Percentiles rank a stretch among this genome's conserved stretches.
Conservation (phyloP, 1,284 basidiomycete genomes). For the Cryptococcus deneoformans region DNA sequence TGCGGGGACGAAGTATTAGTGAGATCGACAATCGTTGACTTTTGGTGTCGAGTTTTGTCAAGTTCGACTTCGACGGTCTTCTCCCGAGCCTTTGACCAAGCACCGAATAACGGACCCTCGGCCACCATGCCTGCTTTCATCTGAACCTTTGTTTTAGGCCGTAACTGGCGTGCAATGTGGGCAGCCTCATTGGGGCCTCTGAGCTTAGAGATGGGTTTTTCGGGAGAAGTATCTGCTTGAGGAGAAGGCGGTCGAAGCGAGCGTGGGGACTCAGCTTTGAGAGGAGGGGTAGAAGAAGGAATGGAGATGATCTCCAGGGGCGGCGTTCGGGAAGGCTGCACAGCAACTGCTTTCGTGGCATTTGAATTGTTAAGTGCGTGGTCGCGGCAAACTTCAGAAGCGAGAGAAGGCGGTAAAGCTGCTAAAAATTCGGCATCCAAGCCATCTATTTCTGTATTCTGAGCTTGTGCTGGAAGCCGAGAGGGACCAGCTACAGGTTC, state of each 20-base stretch:
- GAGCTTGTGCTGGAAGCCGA: not conserved
- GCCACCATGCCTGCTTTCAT: slow-evolving; percentile 31
- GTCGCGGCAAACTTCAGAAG: slow-evolving; percentile 30
- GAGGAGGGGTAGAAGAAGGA: not conserved
- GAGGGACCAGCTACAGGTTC: not conserved
- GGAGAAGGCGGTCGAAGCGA: not conserved
- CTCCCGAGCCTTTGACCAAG: slow-evolving; percentile 24
- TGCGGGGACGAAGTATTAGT: not conserved
- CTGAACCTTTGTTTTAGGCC: slow-evolving; percentile 43
- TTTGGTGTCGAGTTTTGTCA: not conserved
- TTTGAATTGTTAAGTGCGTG: slow-evolving; percentile 10
- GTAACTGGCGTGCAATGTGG: slow-evolving; percentile 41
- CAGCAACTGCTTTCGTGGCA: not conserved
- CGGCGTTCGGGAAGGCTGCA: not conserved
- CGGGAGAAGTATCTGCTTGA: not conserved
- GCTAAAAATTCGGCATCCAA: slow-evolving; percentile 43
- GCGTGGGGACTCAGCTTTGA: slow-evolving; percentile 7
- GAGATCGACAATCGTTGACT: slow-evolving; percentile 13
- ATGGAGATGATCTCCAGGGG: not conserved
- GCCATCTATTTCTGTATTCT: slow-evolving; percentile 11
- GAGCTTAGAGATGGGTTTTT: slow-evolving; percentile 4
- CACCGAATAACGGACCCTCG: slow-evolving; percentile 33
- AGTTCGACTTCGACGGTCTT: not conserved
- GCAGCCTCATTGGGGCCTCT: slow-evolving; percentile 30
- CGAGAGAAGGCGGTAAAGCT: slow-evolving; percentile 32